These are phyloP conservation scores for Fusarium tuaranense DNA, from an alignment of 2,329 filamentous ascomycete genomes.

Conservation along the genomic window DNA sequence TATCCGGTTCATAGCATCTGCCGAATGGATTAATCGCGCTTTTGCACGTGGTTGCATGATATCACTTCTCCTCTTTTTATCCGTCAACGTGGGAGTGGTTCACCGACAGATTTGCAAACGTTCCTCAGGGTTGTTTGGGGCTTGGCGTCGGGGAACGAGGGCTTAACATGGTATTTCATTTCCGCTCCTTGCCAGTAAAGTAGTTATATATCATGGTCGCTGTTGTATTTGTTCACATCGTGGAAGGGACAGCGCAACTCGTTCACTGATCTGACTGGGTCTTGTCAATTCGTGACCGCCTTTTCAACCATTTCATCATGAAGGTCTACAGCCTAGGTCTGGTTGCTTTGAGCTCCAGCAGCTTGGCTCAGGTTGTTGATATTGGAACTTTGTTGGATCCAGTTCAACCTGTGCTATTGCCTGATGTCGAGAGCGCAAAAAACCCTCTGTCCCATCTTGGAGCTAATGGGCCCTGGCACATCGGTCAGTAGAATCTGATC, in stretches of 20 bases:
- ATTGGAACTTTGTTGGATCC: constrained; percentile 43
- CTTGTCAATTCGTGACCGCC: not conserved
- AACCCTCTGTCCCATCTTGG: constrained; percentile 62
- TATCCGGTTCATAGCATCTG: not conserved
- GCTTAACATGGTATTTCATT: not conserved
- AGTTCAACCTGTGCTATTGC: constrained; percentile 42
- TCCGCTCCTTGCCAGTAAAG: not conserved
- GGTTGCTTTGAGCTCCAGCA: constrained; percentile 1
- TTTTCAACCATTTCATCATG: not conserved
- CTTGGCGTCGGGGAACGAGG: not conserved
- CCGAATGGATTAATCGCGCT: not conserved
- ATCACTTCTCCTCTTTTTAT: not conserved
- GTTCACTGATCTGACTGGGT: not conserved
- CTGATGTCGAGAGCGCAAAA: constrained; percentile 44
- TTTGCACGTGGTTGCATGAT: not conserved
- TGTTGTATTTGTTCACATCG: not conserved
- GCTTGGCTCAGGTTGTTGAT: not conserved
- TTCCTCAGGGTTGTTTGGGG: not conserved
- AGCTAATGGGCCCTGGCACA: constrained; percentile 65
- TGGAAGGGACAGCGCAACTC: not conserved
- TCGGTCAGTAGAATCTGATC: constrained; percentile 50
- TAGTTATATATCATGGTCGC: not conserved
- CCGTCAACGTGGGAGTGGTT: not conserved
- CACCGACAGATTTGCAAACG: not conserved
- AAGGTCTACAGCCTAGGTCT: not conserved